These are phyloP conservation scores for Aspergillus vadensis DNA, from an alignment of 2,329 filamentous ascomycete species.

Conservation along the genomic window DNA sequence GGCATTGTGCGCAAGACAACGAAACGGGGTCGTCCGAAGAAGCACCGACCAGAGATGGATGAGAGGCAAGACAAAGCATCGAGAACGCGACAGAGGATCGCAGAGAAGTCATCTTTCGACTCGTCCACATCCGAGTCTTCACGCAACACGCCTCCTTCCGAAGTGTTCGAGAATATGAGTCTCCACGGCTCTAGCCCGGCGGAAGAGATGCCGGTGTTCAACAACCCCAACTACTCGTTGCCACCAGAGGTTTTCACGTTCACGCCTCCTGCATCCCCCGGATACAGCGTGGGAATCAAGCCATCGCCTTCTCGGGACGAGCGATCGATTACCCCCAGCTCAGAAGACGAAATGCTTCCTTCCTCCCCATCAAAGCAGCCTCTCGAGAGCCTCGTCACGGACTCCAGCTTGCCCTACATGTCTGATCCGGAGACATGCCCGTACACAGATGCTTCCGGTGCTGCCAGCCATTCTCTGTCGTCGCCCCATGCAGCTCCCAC, in stretches of 20 bases:
- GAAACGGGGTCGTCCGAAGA: conserved; percentile 68
- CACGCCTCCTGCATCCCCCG: conserved; percentile 52
- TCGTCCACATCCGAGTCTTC: conserved; percentile 43
- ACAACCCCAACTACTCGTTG: conserved; percentile 36
- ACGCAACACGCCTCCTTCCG: conserved; percentile 46
- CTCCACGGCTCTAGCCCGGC: conserved; percentile 38
- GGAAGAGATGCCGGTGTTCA: conserved; percentile 34
- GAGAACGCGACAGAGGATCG: conserved; percentile 51
- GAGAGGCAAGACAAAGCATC: conserved; percentile 59
- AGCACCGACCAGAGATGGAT: conserved; percentile 62
- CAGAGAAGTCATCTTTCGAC: conserved; percentile 38
- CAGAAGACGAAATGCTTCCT: conserved; percentile 41
- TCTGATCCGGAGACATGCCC: conserved; percentile 31
- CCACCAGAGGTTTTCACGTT: conserved; percentile 47
- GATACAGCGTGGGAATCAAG: conserved; percentile 41
- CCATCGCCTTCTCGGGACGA: conserved; percentile 39
- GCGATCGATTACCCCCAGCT: conserved; percentile 42
- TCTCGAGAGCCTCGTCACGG: conserved; percentile 35
- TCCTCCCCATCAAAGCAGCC: conserved; percentile 36
- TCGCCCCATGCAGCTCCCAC: conserved; percentile 42
- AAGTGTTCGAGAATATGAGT: conserved; percentile 43
- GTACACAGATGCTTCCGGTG: conserved; percentile 33
- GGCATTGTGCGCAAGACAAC: conserved; percentile 69
- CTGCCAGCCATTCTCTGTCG: conserved; percentile 36
- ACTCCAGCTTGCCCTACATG: conserved; percentile 31